Evolutionary conservation across 306 rosid genomes (phyloP).

Genomic region (Alnus rubra): DNA sequence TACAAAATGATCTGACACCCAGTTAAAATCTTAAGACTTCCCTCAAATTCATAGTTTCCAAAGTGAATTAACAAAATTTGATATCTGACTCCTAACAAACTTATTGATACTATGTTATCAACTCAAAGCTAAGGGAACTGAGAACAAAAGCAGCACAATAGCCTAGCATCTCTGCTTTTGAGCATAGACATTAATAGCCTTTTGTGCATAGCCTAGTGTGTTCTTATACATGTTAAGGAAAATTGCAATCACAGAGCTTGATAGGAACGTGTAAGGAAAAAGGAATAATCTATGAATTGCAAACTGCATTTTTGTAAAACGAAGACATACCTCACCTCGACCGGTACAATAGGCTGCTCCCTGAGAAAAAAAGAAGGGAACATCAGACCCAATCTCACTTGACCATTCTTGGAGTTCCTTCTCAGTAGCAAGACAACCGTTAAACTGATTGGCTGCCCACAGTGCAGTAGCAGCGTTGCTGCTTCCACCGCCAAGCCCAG

Average conservation of each 20-base stretch:
- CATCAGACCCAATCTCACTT: constrained; percentile 93
- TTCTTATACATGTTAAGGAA: neutral
- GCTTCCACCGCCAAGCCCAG: constrained; percentile 99
- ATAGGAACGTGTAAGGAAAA: neutral
- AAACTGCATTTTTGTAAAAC: constrained; percentile 2
- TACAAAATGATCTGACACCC: neutral
- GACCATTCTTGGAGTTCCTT: constrained; percentile 98
- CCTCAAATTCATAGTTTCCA: neutral
- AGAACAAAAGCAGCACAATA: neutral
- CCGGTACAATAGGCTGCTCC: constrained; percentile 99
- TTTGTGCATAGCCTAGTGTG: neutral
- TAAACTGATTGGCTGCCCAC: constrained; percentile 98
- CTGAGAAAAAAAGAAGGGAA: constrained; percentile 93
- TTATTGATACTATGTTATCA: neutral
- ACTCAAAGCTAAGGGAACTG: neutral
- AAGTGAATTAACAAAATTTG: neutral
- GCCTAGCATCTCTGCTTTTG: neutral
- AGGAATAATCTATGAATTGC: neutral
- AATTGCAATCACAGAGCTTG: neutral
- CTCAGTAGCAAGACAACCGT: constrained; percentile 71
- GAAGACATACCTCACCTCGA: constrained; percentile 87
- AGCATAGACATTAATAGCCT: neutral
- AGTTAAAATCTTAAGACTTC: neutral
- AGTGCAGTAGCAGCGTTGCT: constrained; percentile 97
- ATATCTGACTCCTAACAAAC: neutral